These are phyloP conservation scores for Davidsoniella australis DNA, from an alignment of 2,329 filamentous ascomycete genomes.

Conservation along the genomic window DNA sequence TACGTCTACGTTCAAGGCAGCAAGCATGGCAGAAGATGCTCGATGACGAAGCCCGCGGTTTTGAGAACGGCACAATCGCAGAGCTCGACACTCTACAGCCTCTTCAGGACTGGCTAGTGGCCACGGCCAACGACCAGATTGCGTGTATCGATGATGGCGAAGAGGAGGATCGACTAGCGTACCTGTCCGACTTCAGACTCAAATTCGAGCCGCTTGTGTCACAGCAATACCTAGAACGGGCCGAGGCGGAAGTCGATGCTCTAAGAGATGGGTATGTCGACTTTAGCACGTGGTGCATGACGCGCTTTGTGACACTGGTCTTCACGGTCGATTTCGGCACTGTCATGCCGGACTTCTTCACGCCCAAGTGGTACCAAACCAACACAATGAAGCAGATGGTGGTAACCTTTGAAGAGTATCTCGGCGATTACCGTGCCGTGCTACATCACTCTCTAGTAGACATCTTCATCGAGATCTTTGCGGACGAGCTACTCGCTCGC, in stretches of 20 bases:
- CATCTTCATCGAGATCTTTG: conserved; percentile 83
- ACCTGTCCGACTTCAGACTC: conserved; percentile 70
- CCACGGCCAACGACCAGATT: conserved; percentile 96
- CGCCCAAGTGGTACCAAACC: conserved; percentile 68
- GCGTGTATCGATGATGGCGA: conserved; percentile 91
- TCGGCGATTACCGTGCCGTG: conserved; percentile 68
- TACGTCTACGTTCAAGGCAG: conserved; percentile 67
- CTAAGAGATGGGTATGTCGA: conserved; percentile 89
- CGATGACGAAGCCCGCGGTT: conserved; percentile 66
- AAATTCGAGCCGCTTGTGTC: conserved; percentile 71
- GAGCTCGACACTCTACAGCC: conserved; percentile 56
- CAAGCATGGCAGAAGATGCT: conserved; percentile 75
- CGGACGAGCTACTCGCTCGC: conserved; percentile 72
- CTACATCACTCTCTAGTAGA: conserved; percentile 77
- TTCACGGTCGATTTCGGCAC: conserved; percentile 77
- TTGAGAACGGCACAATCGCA: conserved; percentile 35
- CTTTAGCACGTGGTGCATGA: conserved; percentile 81
- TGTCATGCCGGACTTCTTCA: conserved; percentile 83
- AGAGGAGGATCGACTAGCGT: conserved; percentile 55
- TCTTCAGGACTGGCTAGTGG: conserved; percentile 88
- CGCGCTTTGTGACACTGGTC: conserved; percentile 69
- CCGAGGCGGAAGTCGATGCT: conserved; percentile 52
- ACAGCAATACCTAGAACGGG: conserved; percentile 60
- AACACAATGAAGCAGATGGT: conserved; percentile 87
- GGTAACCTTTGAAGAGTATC: conserved; percentile 88